Conservation (phyloP, 371 early-diverging fungal species). For the Mucor plumbeus region DNA sequence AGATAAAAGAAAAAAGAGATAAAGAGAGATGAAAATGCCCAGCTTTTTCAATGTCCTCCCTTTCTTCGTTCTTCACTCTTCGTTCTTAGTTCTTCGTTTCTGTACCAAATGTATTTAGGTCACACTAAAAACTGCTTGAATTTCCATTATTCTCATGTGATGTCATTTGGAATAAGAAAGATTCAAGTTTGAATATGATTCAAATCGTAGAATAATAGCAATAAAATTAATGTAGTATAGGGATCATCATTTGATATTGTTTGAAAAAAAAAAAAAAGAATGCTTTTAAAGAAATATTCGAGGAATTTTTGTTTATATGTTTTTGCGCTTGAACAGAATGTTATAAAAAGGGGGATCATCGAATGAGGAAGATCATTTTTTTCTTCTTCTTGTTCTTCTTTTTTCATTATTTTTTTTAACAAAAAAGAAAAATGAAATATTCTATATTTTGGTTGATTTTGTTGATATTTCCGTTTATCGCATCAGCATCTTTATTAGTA, state of each 20-base stretch:
- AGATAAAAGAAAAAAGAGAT: background rate
- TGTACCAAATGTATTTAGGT: background rate
- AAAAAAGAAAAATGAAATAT: slow-evolving; percentile 14
- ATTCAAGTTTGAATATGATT: background rate
- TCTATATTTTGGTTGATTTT: slow-evolving; percentile 5
- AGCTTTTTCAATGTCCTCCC: background rate
- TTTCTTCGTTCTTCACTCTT: background rate
- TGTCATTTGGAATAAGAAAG: background rate
- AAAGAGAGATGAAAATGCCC: background rate
- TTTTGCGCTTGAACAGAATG: too few relatives aligned
- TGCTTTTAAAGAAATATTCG: too few relatives aligned
- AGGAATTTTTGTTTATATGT: too few relatives aligned
- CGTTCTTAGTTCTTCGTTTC: background rate
- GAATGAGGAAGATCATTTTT: background rate
- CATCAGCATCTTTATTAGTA: slow-evolving; percentile 22
- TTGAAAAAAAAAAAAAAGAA: too few relatives aligned
- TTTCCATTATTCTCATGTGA: background rate
- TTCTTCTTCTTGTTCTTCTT: slow-evolving; percentile 7
- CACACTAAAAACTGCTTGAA: background rate
- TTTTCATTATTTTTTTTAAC: slow-evolving; percentile 5
- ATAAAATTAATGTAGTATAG: too few relatives aligned
- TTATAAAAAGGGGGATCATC: background rate
- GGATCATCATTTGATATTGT: too few relatives aligned
- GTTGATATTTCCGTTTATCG: slow-evolving; percentile 19
- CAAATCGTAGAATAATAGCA: too few relatives aligned